Base-by-base conservation (phyloP, 495 filamentous ascomycete species). In the Daldinia bambusicola region DNA sequence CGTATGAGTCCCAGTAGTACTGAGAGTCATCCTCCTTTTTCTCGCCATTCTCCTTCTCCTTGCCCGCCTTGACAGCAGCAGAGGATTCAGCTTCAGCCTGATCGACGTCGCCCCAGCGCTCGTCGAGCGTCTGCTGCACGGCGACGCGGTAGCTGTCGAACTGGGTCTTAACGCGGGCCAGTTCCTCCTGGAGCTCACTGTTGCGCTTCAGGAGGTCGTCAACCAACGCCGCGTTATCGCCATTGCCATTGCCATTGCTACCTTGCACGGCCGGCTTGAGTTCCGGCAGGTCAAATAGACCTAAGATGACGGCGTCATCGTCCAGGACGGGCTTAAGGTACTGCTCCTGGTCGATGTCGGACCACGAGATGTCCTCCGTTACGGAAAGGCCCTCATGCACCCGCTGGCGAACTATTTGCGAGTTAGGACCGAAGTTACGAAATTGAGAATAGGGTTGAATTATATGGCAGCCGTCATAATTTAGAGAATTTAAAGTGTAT, bases 261-360 rank as follows among this genome's bases (percentile, higher is more conserved):
- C 6, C 63, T 32, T 30, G n/a, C 41, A 14, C 74, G 48, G 66
- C 66, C 37, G 80, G 70, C 41, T 56, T 60, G 20, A 77, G 31
- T 40, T 82, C 81, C 9, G 85, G 81, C 48, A 95, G 79, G 43
- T 97, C 95, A 67, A 95, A 94, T 56, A 98, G 81, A 55, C 86
- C 90, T 67, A 95, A 91, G 36, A 98, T 83, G 41, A 97, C 82
- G 13, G 94, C 90, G 67, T 98, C 94, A 73, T 97, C 93, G 71
- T 96, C 92, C n/a, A 98, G 79, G 9, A 92, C 89, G 1, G 94
- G 95, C 79, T 91, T 90, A 57, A 97, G 78, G 72, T 89, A 95
- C 58, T 83, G 79, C 61, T 98, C 94, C 61, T 92, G 89, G 32
- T 89, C 82, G 70, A 96, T 90, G 36, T 86, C 80, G 13, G 80